A percentile compares a stretch with the other conserved stretches of the same genome.
phyloP scores from a whole-genome alignment of 2,329 filamentous ascomycete species.

The Colletotrichum endophyticum region DNA sequence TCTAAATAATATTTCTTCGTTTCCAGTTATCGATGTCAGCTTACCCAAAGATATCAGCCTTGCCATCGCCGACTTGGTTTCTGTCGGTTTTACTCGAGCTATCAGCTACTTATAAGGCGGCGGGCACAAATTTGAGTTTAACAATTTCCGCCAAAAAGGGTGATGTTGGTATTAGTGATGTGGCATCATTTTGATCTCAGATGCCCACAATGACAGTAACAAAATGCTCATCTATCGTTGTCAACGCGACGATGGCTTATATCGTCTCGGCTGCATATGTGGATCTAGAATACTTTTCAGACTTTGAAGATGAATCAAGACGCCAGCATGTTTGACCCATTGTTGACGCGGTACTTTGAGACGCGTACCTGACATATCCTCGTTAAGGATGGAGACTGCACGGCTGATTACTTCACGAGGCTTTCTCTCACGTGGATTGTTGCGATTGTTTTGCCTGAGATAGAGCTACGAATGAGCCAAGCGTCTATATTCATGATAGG shows the following conservation, averaged over 20 bases:
- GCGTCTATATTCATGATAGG: neutral
- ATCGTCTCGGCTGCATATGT: neutral
- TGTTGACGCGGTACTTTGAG: neutral
- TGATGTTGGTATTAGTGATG: too few relatives aligned
- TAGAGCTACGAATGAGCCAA: too few relatives aligned
- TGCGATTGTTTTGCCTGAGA: too few relatives aligned
- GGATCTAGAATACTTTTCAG: neutral
- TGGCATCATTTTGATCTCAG: neutral
- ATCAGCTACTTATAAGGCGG: neutral
- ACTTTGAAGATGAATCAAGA: neutral
- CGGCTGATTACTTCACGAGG: neutral
- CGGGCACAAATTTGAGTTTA: neutral
- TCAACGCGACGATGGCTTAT: neutral
- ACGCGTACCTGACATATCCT: rapidly evolving
- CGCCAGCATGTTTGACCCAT: neutral
- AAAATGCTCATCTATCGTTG: neutral
- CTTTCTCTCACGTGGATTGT: neutral
- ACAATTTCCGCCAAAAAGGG: too few relatives aligned
- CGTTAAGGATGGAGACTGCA: neutral
- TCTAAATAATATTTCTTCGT: neutral
- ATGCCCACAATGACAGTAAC: rapidly evolving
- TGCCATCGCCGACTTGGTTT: neutral
- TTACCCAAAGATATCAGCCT: rapidly evolving
- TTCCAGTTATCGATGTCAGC: neutral
- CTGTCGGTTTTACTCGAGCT: neutral